Evolutionary conservation across 75 land plant species (phyloP), one percentile per base, ranked within the genome.

Genomic region (Chamaecyparis obtusa): DNA sequence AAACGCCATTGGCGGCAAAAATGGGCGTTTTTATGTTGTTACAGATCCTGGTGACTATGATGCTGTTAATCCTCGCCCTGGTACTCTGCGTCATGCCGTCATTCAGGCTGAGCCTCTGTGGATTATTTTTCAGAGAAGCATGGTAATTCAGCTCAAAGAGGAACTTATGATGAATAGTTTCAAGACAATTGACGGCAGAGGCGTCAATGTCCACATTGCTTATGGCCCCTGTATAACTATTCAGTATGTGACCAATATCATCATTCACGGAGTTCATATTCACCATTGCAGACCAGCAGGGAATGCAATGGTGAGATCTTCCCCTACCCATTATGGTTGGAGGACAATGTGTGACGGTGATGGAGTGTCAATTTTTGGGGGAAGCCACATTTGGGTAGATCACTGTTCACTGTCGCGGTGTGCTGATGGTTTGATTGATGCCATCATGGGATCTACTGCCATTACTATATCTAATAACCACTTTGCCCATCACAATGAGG

Each of bases 381-480:
- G 91, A 4, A 74, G 13, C 5, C 57, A 91, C 86, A 55, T 91
- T 33, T 91, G 92, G 91, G 57, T 91, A 30, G 92, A 91, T 67
- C 92, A 91, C 35, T 87, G 87, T 83, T 89, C 86, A 19, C 76
- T 91, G 21, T 51, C 91, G 13, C 72, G 77, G 21, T 84, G 87
- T 57, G 43, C 86, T 1, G 92, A 91, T 71, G 92, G 89, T 56
- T 72, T 91, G 37, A 84, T 91, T 39, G 92, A 91, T 55, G 92
- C 79, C 27, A 90, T 90, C 88, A 27, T 41, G 46, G 91, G 89
- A 41, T 91, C 92, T 35, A 90, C 85, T 37, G 92, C 84, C 48
- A 84, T 91, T 82, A 91, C 92, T 75, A 84, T 91, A 64, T 91
- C 92, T 55, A 91, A 90, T 64, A 91, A 56, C 84, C 83, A 82